A percentile compares a stretch with the other conserved stretches of the same genome.
Evolutionary conservation across 2,329 filamentous ascomycete genomes (phyloP).

Genomic region (Fusarium chaquense): DNA sequence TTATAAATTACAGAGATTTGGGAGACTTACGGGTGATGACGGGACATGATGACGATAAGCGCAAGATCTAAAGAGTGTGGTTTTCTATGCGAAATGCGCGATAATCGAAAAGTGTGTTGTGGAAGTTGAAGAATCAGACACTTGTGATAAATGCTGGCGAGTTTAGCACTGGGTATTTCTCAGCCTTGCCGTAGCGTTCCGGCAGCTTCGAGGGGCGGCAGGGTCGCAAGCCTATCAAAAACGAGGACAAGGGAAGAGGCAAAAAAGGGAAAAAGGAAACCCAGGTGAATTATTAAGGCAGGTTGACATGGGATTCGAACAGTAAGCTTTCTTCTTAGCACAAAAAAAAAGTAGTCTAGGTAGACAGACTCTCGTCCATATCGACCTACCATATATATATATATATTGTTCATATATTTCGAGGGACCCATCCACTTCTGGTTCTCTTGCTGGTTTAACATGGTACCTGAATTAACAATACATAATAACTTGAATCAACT

Average conservation of each 20-base stretch:
- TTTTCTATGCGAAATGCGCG: background rate
- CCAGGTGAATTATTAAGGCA: background rate
- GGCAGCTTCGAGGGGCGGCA: constrained; percentile 38
- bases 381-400: no score
- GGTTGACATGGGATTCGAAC: background rate
- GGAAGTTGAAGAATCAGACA: constrained; percentile 8
- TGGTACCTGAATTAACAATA: no score
- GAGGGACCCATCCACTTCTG: no score
- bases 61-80: background rate
- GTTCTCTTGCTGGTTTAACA: no score
- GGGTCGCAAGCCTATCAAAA: constrained; percentile 14
- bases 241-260: background rate
- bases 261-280: background rate
- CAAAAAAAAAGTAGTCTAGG: background rate
- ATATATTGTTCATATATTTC: no score
- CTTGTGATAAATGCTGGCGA: constrained; percentile 33
- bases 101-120: constrained; percentile 14
- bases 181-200: constrained; percentile 58
- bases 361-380: no score
- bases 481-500: no score
- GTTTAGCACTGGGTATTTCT: constrained; percentile 53
- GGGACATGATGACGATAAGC: constrained; percentile 75
- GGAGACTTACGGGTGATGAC: constrained; percentile 84
- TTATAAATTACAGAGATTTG: background rate
- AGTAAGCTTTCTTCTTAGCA: background rate